phyloP scores from a whole-genome alignment of 495 filamentous ascomycete species.

The Melanomma pulvis-pyrius region DNA sequence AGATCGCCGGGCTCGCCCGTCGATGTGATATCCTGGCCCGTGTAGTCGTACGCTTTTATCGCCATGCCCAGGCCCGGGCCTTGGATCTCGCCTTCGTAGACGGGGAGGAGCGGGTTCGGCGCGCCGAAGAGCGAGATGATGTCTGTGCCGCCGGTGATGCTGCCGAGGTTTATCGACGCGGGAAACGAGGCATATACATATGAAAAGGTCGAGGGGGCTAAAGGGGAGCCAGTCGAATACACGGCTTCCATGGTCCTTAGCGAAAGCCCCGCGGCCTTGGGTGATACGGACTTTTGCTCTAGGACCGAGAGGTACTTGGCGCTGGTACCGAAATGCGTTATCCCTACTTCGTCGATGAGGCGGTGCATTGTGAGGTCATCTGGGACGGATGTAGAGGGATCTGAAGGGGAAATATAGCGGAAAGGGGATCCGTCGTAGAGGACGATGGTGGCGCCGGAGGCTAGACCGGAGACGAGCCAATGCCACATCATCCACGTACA shows the following conservation, averaged over 20 bases:
- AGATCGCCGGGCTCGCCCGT: constrained; percentile 82
- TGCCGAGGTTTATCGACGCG: constrained; percentile 71
- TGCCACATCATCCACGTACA: constrained; percentile 99
- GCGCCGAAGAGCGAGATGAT: constrained; percentile 93
- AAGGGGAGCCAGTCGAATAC: constrained; percentile 88
- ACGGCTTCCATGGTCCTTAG: constrained; percentile 70
- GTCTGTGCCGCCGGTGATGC: constrained; percentile 88
- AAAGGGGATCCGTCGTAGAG: constrained; percentile 92
- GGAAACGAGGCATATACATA: constrained; percentile 86
- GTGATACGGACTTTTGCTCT: constrained; percentile 75
- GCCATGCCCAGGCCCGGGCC: constrained; percentile 90
- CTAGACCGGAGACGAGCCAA: constrained; percentile 83
- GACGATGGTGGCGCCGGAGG: constrained; percentile 76
- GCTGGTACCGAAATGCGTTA: constrained; percentile 90
- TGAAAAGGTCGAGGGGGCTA: constrained; percentile 89
- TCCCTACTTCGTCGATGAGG: constrained; percentile 68
- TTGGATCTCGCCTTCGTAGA: constrained; percentile 87
- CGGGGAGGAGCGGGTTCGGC: constrained; percentile 81
- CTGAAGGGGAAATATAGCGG: constrained; percentile 40
- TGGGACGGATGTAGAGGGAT: constrained; percentile 44
- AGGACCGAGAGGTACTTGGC: constrained; percentile 91
- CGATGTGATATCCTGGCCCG: constrained; percentile 54
- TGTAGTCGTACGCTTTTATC: constrained; percentile 72
- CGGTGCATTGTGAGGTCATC: constrained; percentile 71
- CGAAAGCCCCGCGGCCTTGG: constrained; percentile 53